Base-by-base conservation (phyloP, 495 filamentous ascomycete species). In the Hapsidospora chrysogenum region DNA sequence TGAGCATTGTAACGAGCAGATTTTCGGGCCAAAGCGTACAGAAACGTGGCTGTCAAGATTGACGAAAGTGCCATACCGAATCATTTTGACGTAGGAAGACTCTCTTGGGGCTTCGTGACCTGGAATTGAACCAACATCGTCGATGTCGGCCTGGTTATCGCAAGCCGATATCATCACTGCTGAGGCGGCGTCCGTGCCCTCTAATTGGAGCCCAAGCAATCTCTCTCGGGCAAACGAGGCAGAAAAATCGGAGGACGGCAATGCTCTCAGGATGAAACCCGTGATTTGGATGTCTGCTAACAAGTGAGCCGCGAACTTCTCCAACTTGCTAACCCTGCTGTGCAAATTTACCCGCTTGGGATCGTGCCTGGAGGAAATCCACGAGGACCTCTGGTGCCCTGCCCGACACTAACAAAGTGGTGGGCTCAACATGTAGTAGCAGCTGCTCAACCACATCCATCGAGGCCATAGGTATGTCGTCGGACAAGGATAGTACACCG, bases 401-500 rank as follows among this genome's bases (percentile, higher is more conserved):
- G 23, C 73, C 70, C 3, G 85, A 78, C 4, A 81, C 59, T 17
- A 97, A 53, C 9, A 96, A 59, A 0, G 83, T 64, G 0, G 87
- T 94, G 6, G 89, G 89, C 38, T 81, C 72, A 17, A 77, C 72
- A 37, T 83, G 76, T 3, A 80, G 52, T 45, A 82, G 74, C 44
- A 97, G 68, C 66, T 54, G 72, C 47, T 92, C 74, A 17, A 93
- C 61, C 16, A 74, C 61, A 25, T 87, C 82, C 11, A 76, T 51
- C 6, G 70, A 72, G 2, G 78, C 78, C 30, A 76, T 63, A 23
- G 68, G 67, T n/a, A 80, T 66, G 48, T 96, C 89, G 43, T 86
- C 76, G 46, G 92, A 72, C 32, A 95, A 55, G 21, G 78, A 80
- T 9, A 97, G 53, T 31, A 61, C 76, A 49, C 84, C 76, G 21